Evolutionary conservation across 2,329 filamentous ascomycete species (phyloP).

Genomic region (Verticillium isaacii): DNA sequence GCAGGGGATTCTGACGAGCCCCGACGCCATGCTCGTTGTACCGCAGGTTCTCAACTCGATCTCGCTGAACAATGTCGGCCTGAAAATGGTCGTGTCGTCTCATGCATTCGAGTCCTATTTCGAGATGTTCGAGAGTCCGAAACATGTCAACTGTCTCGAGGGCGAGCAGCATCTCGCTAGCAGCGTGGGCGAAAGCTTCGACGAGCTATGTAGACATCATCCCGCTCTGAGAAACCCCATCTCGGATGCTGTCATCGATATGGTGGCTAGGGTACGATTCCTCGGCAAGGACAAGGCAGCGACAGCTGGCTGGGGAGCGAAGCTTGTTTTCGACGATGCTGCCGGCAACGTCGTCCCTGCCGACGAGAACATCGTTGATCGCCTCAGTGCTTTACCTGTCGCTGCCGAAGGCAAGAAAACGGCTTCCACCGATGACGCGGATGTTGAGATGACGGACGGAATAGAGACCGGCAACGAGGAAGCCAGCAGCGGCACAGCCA

Average conservation of each 20-base stretch:
- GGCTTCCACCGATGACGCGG: slow-evolving; percentile 31
- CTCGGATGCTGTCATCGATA: slow-evolving; percentile 78
- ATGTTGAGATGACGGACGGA: slow-evolving; percentile 64
- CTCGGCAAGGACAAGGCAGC: slow-evolving; percentile 68
- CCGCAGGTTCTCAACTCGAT: slow-evolving; percentile 90
- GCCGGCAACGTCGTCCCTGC: slow-evolving; percentile 56
- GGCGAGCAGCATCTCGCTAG: slow-evolving; percentile 65
- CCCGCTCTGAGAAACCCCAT: slow-evolving; percentile 77
- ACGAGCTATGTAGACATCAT: slow-evolving; percentile 92
- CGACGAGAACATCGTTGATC: slow-evolving; percentile 32
- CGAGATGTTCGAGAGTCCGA: slow-evolving; percentile 91
- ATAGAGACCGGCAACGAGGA: slow-evolving; percentile 15
- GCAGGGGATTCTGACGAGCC: slow-evolving; percentile 75
- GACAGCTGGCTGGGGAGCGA: slow-evolving; percentile 69
- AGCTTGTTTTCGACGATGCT: slow-evolving; percentile 61
- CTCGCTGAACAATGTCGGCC: slow-evolving; percentile 81
- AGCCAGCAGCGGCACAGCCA: slow-evolving; percentile 10
- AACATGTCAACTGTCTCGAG: slow-evolving; percentile 81
- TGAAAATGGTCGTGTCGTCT: slow-evolving; percentile 82
- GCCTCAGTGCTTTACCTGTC: slow-evolving; percentile 15
- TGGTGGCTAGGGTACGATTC: slow-evolving; percentile 77
- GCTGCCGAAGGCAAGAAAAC: slow-evolving; percentile 34
- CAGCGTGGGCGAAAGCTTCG: slow-evolving; percentile 77
- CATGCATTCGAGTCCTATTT: slow-evolving; percentile 81
- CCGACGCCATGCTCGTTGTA: slow-evolving; percentile 82